Percentiles rank a stretch among this genome's conserved stretches.
phyloP scores from a whole-genome alignment of 192 early-diverging fungal genomes.

The Linnemannia zychae region DNA sequence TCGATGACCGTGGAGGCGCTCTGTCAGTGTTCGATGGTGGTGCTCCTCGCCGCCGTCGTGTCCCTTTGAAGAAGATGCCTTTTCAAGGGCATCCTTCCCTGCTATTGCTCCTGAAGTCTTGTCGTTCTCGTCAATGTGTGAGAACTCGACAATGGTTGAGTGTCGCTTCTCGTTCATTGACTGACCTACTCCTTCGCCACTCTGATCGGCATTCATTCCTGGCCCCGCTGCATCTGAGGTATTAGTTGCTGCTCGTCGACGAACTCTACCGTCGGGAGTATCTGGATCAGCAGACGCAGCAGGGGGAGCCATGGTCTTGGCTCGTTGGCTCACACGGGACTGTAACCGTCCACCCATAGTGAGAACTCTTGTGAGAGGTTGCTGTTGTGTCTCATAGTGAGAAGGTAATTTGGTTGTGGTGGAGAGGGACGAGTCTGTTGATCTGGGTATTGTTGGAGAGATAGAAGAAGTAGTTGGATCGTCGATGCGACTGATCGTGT shows the following conservation, averaged over 20 bases:
- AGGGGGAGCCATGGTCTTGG: background rate
- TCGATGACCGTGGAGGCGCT: constrained; percentile 28
- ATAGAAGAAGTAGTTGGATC: background rate
- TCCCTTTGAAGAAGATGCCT: background rate
- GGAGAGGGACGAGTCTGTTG: background rate
- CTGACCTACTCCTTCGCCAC: background rate
- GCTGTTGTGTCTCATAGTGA: background rate
- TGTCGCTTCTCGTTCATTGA: constrained; percentile 11
- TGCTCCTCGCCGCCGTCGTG: background rate
- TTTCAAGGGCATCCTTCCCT: background rate
- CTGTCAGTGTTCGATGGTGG: constrained; percentile 11
- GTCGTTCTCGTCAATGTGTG: constrained; percentile 22
- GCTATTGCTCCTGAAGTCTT: background rate
- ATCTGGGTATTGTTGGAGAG: background rate
- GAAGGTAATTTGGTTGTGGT: background rate
- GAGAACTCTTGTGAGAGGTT: background rate
- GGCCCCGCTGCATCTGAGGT: background rate
- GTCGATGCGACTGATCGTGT: background rate
- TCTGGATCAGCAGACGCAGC: background rate
- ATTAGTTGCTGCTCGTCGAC: background rate
- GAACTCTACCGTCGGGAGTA: background rate
- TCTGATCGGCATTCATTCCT: background rate
- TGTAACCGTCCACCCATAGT: background rate
- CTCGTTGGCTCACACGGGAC: background rate
- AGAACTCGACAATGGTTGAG: constrained; percentile 9